phyloP scores from a whole-genome alignment of 2,329 filamentous ascomycete species.

The Pseudogymnoascus sp. region DNA sequence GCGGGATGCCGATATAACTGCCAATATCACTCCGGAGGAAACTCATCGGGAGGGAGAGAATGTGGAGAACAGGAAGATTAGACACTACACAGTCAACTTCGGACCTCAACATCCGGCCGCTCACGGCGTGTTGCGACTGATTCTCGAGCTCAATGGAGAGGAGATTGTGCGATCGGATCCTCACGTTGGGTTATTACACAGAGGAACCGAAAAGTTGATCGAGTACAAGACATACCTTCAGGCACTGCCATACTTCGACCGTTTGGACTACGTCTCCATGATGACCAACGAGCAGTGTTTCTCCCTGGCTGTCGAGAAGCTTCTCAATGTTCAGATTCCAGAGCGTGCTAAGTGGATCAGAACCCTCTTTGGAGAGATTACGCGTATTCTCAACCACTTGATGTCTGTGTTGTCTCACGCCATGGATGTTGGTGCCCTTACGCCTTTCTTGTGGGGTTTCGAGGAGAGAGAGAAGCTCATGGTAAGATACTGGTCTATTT shows the following conservation, averaged over 20 bases:
- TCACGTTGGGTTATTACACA: constrained; percentile 91
- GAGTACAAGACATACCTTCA: constrained; percentile 99
- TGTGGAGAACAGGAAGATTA: constrained; percentile 69
- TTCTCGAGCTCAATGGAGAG: constrained; percentile 95
- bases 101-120: constrained; percentile 97
- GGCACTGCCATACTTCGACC: constrained; percentile 96
- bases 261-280: constrained; percentile 98
- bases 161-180: constrained; percentile 95
- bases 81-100: constrained; percentile 99
- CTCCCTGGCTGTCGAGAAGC: constrained; percentile 91
- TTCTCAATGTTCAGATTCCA: constrained; percentile 93
- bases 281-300: constrained; percentile 99
- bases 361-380: constrained; percentile 92
- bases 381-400: constrained; percentile 87
- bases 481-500: constrained; percentile 50
- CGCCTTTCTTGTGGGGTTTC: constrained; percentile 98
- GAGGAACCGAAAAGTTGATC: constrained; percentile 98
- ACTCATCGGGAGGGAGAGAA: constrained; percentile 37
- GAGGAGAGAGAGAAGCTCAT: constrained; percentile 99
- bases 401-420: constrained; percentile 97
- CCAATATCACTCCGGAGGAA: constrained; percentile 29
- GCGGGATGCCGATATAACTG: constrained; percentile 13
- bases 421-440: constrained; percentile 97
- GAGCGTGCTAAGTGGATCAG: constrained; percentile 95
- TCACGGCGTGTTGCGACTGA: constrained; percentile 94